phyloP scores from a whole-genome alignment of 2,329 filamentous ascomycete genomes.

The Ilyonectria sp. region DNA sequence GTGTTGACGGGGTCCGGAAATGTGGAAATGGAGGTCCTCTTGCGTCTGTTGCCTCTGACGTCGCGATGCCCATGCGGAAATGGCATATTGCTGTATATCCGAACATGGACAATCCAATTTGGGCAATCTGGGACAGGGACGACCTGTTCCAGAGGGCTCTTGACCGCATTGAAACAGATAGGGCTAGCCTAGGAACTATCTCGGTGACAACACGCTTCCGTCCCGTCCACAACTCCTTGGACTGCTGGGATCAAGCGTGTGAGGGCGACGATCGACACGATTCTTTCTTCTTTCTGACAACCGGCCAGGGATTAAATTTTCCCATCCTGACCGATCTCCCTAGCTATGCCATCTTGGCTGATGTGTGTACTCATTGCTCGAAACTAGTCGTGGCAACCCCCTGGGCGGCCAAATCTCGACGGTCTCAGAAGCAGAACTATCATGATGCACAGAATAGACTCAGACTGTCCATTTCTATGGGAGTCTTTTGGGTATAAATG shows the following conservation, averaged over 20 bases:
- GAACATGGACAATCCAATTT: neutral
- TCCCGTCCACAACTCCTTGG: neutral
- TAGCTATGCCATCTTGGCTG: neutral
- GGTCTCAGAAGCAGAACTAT: neutral
- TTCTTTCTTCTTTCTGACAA: conserved; percentile 16
- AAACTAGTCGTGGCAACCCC: neutral
- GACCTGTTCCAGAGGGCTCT: neutral
- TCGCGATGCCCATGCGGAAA: no score
- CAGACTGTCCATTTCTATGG: neutral
- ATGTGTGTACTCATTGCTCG: neutral
- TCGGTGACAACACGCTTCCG: neutral
- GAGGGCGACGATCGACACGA: conserved; percentile 9
- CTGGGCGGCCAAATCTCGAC: neutral
- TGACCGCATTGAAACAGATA: neutral
- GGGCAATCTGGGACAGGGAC: neutral
- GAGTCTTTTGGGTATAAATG: conserved; percentile 26
- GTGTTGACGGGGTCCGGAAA: no score
- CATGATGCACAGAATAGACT: neutral
- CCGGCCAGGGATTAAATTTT: conserved; percentile 12
- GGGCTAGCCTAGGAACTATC: neutral
- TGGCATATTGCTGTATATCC: neutral
- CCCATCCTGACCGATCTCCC: neutral
- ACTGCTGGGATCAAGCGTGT: neutral
- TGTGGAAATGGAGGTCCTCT: no score
- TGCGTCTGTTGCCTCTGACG: no score